Evolutionary conservation across 1,139 yeast genomes (phyloP).

Genomic region (Geotrichum klebahnii): DNA sequence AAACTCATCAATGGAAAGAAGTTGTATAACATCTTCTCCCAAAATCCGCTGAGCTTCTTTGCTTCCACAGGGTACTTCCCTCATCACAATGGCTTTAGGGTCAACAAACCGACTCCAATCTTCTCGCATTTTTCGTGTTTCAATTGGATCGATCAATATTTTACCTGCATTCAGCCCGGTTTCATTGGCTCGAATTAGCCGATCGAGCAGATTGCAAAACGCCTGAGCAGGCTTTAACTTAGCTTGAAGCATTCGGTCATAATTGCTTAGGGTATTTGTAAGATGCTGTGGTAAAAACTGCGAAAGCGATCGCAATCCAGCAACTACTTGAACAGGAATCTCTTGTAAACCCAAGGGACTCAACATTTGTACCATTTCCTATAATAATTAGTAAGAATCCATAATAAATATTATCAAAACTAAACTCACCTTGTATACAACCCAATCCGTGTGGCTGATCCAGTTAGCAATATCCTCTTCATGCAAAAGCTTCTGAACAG

Average conservation of each 20-base stretch:
- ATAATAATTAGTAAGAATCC: constrained; percentile 5
- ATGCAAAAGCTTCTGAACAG: constrained; percentile 58
- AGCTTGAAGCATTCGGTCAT: constrained; percentile 47
- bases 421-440: constrained; percentile 51
- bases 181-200: constrained; percentile 57
- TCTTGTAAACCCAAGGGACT: constrained; percentile 63
- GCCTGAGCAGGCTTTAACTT: constrained; percentile 55
- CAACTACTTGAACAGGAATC: constrained; percentile 55
- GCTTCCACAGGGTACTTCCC: constrained; percentile 55
- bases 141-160: constrained; percentile 47
- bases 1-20: constrained; percentile 34
- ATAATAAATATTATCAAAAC: not conserved
- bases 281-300: constrained; percentile 33
- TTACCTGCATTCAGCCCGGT: constrained; percentile 55
- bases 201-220: constrained; percentile 55
- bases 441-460: constrained; percentile 63
- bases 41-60: constrained; percentile 43
- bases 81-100: constrained; percentile 47
- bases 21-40: constrained; percentile 44
- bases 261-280: constrained; percentile 38
- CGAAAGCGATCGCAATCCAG: constrained; percentile 36
- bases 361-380: constrained; percentile 54
- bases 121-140: constrained; percentile 50
- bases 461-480: constrained; percentile 53
- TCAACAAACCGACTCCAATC: constrained; percentile 59